Evolutionary conservation across 140 eudicot species (phyloP).

Genomic region (Oenanthe javanica): DNA sequence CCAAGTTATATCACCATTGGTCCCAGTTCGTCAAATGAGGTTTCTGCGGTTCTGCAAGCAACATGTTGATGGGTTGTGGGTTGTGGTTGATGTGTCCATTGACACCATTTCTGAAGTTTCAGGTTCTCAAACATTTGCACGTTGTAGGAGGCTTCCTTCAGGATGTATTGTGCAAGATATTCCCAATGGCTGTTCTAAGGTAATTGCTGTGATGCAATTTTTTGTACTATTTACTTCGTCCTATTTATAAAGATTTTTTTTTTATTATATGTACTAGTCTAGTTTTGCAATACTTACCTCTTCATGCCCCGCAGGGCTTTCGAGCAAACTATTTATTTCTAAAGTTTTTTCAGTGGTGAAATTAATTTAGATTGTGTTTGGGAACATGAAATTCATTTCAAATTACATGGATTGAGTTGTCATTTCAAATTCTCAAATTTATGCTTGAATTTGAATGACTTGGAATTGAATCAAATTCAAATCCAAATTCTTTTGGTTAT

Average conservation of each 20-base stretch:
- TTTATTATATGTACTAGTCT: background rate
- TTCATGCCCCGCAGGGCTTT: background rate
- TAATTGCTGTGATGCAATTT: slow-evolving; percentile 10
- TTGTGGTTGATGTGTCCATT: slow-evolving; percentile 75
- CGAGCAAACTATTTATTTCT: background rate
- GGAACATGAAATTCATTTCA: no score
- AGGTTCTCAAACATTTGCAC: slow-evolving; percentile 2
- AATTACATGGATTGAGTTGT: no score
- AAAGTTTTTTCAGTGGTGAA: background rate
- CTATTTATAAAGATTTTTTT: background rate
- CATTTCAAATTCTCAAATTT: no score
- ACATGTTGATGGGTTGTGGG: slow-evolving; percentile 71
- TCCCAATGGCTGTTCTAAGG: slow-evolving; percentile 71
- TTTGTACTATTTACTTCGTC: background rate
- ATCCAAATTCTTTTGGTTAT: no score
- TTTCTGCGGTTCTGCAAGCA: slow-evolving; percentile 75
- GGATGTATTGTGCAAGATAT: slow-evolving; percentile 79
- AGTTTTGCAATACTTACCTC: background rate
- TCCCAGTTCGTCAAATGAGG: slow-evolving; percentile 54
- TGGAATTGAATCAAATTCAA: no score
- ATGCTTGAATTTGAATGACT: no score
- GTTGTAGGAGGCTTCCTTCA: slow-evolving; percentile 78
- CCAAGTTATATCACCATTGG: slow-evolving; percentile 61
- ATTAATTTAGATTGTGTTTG: no score
- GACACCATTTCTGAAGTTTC: slow-evolving; percentile 44